Conservation (phyloP, 2,329 filamentous ascomycete genomes). For the Epichloe uncinata region DNA sequence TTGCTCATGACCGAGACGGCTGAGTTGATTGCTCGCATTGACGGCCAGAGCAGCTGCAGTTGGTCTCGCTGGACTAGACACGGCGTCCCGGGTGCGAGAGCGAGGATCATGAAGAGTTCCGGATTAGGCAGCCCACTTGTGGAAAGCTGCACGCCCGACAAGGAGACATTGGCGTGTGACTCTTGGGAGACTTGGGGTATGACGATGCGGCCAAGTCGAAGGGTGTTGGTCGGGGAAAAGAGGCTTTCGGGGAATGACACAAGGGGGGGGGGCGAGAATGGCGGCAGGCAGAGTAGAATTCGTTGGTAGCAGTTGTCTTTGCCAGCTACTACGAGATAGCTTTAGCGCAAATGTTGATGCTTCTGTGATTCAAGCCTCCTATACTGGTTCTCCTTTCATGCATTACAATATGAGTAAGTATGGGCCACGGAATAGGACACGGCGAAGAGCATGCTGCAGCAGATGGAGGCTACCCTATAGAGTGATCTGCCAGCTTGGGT, state of each 20-base stretch:
- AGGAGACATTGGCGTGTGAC: slow-evolving; percentile 3
- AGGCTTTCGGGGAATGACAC: no score
- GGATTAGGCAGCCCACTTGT: slow-evolving; percentile 13
- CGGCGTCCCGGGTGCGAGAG: neutral
- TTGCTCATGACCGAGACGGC: neutral
- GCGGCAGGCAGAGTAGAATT: neutral
- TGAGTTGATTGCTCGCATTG: neutral
- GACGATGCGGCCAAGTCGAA: neutral
- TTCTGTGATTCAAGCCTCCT: no score
- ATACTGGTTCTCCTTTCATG: no score
- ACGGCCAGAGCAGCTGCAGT: neutral
- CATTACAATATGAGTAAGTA: no score
- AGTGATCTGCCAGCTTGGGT: no score
- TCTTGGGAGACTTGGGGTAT: neutral
- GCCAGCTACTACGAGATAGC: neutral
- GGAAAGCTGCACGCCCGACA: slow-evolving; percentile 8
- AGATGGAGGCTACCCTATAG: no score
- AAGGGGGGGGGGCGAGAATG: neutral
- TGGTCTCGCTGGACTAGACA: neutral
- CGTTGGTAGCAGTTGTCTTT: neutral
- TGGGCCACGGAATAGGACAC: no score
- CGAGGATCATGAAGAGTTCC: slow-evolving; percentile 9
- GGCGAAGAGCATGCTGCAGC: no score
- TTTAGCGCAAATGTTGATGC: no score
- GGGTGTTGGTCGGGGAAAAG: neutral